A percentile compares a stretch with the other conserved stretches of the same genome.
These are phyloP conservation scores for Myriangium duriaei DNA, from an alignment of 2,329 filamentous ascomycete species.

Conservation along the genomic window DNA sequence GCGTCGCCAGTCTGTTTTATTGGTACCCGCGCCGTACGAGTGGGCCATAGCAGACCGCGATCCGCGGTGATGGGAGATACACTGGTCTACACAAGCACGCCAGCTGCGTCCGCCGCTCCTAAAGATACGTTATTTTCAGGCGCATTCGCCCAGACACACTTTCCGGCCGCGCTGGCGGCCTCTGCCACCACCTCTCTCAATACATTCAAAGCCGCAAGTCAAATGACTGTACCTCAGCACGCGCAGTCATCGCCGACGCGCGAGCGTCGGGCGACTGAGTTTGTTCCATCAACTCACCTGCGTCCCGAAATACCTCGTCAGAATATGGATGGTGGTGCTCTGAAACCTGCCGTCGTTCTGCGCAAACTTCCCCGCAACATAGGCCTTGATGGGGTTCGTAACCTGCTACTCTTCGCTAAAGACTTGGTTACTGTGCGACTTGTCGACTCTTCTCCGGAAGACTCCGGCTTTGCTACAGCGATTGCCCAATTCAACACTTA, in stretches of 20 bases:
- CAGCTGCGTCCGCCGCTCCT: constrained; percentile 3
- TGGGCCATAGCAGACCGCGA: neutral
- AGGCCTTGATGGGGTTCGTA: constrained; percentile 45
- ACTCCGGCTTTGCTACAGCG: constrained; percentile 44
- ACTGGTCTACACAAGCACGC: constrained; percentile 7
- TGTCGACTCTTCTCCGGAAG: constrained; percentile 42
- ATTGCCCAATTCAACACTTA: constrained; percentile 46
- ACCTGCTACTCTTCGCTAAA: constrained; percentile 53
- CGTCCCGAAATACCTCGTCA: constrained; percentile 1
- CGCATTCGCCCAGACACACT: constrained; percentile 1
- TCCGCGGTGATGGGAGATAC: constrained; percentile 10
- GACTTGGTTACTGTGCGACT: constrained; percentile 50
- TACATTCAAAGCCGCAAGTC: neutral
- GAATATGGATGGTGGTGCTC: constrained; percentile 1
- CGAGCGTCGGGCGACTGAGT: constrained; percentile 7
- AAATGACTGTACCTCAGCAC: constrained; percentile 4
- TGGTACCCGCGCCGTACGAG: too few species aligned
- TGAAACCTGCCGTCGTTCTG: constrained; percentile 37
- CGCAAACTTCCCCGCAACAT: constrained; percentile 48
- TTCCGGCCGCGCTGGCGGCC: constrained; percentile 5
- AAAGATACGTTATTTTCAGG: constrained; percentile 4
- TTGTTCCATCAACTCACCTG: neutral
- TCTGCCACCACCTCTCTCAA: neutral
- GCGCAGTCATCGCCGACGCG: constrained; percentile 4
- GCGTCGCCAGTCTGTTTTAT: too few species aligned